Base-by-base conservation (phyloP, 2,329 filamentous ascomycete genomes). In the Cladosporium velox region DNA sequence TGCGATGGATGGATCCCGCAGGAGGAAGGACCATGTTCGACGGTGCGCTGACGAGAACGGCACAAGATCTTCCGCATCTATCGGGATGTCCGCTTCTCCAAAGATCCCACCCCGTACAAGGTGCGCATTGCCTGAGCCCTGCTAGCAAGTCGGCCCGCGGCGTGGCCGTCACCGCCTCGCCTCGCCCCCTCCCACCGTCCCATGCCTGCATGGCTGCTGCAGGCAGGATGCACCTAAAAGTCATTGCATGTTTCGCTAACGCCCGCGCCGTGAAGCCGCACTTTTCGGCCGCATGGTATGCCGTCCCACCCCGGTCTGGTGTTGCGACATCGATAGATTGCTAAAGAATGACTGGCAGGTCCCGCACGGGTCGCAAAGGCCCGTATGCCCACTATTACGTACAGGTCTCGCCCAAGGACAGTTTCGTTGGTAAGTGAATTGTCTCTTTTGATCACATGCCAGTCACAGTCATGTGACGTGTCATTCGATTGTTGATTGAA, bases 331-430 rank as follows among this genome's bases (percentile, higher is more conserved):
- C 55, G 26, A 30, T 59, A 49, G 26, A 21, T 51, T 24, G 59
- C 66, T 68, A 59, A 69, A 69, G 35, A 62, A 38, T 34, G 38
- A 59, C 55, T 26, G 21, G 38, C 51, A 72, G 70, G 87, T 95
- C 91, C 65, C 88, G 93, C 24, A 96, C 92, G 0, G 93, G 93
- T 24, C 86, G 91, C 64, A 96, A 97, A 78, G 92, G 92, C 0
- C 89, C 91, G 11, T 96, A 95, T 77, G 93, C 93, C 7, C 90
- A 88, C 74, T 97, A 97, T 80, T 97, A 96, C 79, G 80, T 97
- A 24, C 92, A 96, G 77, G 85, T 91, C 69, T 87, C 94, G 75
- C 92, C 93, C 12, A 81, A 81, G 28, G 81, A 85, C 60, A 90
- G 87, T 74, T 91, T 94, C 71, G 82, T 96, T 51, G 93, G 87